Evolutionary conservation across 2,329 filamentous ascomycete species (phyloP).

Genomic region (Scedosporium boydii): DNA sequence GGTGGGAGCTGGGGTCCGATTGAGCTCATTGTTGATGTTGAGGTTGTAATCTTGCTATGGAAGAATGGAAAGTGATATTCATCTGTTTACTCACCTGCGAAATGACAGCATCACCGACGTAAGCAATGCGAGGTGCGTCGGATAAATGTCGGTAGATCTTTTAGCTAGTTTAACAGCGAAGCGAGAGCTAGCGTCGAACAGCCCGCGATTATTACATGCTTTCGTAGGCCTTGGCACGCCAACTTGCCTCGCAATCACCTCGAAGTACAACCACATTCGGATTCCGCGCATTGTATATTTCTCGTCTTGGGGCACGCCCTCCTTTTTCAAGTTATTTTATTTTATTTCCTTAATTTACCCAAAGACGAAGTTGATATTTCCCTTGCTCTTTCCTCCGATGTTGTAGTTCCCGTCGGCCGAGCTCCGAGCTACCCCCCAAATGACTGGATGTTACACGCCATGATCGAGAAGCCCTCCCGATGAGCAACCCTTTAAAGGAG

Average conservation of each 20-base stretch:
- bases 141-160: constrained; percentile 2
- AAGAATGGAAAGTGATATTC: background rate
- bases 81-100: too few relatives aligned
- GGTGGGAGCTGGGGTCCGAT: constrained; percentile 64
- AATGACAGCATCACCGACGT: too few relatives aligned
- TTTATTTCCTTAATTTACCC: background rate
- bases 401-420: background rate
- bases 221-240: background rate
- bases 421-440: constrained; percentile 1
- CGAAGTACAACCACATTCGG: background rate
- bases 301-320: background rate
- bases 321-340: background rate
- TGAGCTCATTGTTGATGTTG: constrained; percentile 46
- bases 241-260: background rate
- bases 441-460: background rate
- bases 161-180: background rate
- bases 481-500: constrained; percentile 6
- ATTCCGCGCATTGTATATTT: background rate
- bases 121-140: background rate
- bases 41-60: background rate
- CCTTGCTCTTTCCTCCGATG: background rate
- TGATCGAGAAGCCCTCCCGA: constrained; percentile 2
- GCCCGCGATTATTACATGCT: background rate
- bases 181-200: background rate
- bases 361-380: background rate